These are phyloP conservation scores for Malassezia cuniculi DNA, from an alignment of 1,284 basidiomycete genomes.

Conservation along the genomic window DNA sequence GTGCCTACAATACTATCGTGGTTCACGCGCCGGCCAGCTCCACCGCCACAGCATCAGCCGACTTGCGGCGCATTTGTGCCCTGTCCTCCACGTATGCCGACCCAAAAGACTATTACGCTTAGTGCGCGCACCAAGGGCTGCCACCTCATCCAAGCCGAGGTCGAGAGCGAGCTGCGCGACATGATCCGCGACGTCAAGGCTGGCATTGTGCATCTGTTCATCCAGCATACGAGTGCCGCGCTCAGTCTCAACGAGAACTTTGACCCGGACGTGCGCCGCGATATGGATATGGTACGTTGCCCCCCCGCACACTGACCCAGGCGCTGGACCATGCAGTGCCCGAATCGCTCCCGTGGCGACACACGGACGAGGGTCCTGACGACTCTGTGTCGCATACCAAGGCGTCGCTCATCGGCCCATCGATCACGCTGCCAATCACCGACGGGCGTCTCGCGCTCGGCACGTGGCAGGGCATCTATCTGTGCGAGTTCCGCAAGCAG, in stretches of 20 bases:
- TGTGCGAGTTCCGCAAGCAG: constrained; percentile 63
- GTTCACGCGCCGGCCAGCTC: background rate
- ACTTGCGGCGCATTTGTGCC: background rate
- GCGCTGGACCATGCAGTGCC: constrained; percentile 65
- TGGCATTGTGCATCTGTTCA: constrained; percentile 49
- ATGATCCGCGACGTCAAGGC: constrained; percentile 59
- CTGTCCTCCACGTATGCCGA: constrained; percentile 56
- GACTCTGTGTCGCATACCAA: constrained; percentile 67
- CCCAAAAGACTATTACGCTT: constrained; percentile 72
- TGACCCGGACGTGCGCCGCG: constrained; percentile 53
- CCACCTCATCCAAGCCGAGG: constrained; percentile 72
- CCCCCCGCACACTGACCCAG: constrained; percentile 9
- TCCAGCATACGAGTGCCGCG: constrained; percentile 79
- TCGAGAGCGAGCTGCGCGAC: constrained; percentile 50
- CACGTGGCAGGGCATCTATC: constrained; percentile 76
- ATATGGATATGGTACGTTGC: constrained; percentile 48
- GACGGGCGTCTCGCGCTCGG: constrained; percentile 68
- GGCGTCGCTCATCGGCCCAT: constrained; percentile 65
- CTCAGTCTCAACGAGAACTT: constrained; percentile 76
- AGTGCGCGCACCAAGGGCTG: constrained; percentile 50
- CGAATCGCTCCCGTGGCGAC: constrained; percentile 69
- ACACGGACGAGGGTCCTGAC: constrained; percentile 62
- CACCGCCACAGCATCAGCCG: background rate
- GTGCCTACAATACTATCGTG: background rate
- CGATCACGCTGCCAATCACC: constrained; percentile 71